Percentiles rank a stretch among this genome's conserved stretches.
phyloP scores from a whole-genome alignment of 768 basidiomycete species.

The Tubosaeta sp. region DNA sequence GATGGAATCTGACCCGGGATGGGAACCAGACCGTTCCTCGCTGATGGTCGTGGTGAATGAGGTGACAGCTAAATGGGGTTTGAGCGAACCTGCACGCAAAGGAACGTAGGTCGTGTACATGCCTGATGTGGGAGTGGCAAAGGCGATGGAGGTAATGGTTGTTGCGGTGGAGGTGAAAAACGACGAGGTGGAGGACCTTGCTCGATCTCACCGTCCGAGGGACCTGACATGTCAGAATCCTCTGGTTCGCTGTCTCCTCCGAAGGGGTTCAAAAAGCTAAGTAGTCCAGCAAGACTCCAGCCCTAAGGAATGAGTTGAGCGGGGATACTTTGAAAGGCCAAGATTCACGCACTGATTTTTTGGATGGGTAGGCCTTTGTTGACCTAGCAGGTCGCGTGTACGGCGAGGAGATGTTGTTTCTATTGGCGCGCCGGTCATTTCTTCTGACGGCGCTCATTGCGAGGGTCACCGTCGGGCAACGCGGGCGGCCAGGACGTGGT shows the following conservation, averaged over 20 bases:
- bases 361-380: constrained; percentile 23
- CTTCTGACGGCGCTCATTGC: constrained; percentile 58
- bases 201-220: constrained; percentile 27
- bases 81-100: constrained; percentile 21
- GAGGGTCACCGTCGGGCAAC: constrained; percentile 2
- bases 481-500: neutral
- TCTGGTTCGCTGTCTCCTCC: constrained; percentile 22
- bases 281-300: constrained; percentile 51
- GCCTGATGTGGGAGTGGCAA: constrained; percentile 24
- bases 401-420: constrained; percentile 44
- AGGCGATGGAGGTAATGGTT: constrained; percentile 17
- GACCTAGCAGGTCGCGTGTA: constrained; percentile 43
- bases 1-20: constrained; percentile 9
- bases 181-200: constrained; percentile 24
- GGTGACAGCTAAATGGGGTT: constrained; percentile 22
- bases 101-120: constrained; percentile 19
- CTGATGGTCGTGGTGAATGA: constrained; percentile 13
- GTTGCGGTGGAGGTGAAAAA: constrained; percentile 22
- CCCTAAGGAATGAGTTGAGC: constrained; percentile 26
- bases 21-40: constrained; percentile 14
- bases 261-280: constrained; percentile 51
- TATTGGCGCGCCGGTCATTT: constrained; percentile 37
- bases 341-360: constrained; percentile 45
- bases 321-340: neutral
- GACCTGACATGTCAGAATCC: constrained; percentile 16